Percentiles rank a stretch among this genome's conserved stretches.
These are phyloP conservation scores for Auxenochlorella protothecoides DNA, from an alignment of 139 green algal genomes.

Conservation along the genomic window DNA sequence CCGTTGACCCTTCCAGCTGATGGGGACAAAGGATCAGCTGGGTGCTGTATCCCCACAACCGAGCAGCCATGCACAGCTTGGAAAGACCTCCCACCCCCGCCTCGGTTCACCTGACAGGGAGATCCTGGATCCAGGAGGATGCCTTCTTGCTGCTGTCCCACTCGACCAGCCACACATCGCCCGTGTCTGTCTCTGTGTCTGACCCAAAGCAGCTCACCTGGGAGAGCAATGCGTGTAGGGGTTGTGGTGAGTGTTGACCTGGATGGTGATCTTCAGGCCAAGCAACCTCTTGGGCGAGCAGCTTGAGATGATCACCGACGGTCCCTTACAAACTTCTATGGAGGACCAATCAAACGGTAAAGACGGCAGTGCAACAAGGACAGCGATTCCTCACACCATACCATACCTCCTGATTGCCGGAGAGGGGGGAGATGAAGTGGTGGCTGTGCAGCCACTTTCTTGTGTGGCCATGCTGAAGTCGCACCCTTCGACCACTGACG, in stretches of 20 bases:
- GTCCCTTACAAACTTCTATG: neutral
- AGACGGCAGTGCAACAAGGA: too few relatives aligned
- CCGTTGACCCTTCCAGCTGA: neutral
- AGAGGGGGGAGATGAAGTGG: conserved; percentile 71
- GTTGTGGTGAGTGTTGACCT: too few relatives aligned
- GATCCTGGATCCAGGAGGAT: neutral
- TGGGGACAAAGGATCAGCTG: neutral
- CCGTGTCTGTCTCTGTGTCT: conserved; percentile 13
- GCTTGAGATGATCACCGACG: neutral
- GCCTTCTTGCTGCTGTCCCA: conserved; percentile 2
- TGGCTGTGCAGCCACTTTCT: conserved; percentile 90
- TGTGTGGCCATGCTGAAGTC: conserved; percentile 70
- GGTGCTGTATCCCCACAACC: neutral
- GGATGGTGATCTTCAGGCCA: too few relatives aligned
- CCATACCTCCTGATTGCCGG: conserved; percentile 69
- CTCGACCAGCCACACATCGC: conserved; percentile 21
- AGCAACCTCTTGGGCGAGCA: too few relatives aligned
- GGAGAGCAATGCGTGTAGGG: neutral
- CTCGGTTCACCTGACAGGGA: neutral
- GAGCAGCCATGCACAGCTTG: neutral
- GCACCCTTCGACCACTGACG: conserved; percentile 38
- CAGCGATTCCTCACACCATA: neutral
- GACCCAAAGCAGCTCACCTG: conserved; percentile 24
- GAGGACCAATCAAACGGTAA: neutral
- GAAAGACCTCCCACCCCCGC: neutral